Conservation (phyloP, 2,329 filamentous ascomycete genomes). For the Pseudohalonectria lignicola region DNA sequence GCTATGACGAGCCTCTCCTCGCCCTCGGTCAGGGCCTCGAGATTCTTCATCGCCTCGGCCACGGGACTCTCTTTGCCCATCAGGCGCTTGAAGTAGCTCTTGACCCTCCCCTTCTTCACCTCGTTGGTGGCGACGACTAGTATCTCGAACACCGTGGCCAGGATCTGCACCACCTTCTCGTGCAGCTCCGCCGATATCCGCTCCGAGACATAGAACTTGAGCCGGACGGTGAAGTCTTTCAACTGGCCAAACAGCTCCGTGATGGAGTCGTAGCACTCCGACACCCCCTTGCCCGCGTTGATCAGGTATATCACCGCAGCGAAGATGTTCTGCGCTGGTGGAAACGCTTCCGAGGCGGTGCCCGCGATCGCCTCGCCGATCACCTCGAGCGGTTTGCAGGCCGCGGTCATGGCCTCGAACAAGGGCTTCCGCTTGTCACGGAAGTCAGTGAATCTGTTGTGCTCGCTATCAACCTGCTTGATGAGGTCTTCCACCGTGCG, state of each 20-base stretch:
- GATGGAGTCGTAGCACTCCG: slow-evolving; percentile 2
- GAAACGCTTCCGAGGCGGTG: not conserved
- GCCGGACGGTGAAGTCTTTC: slow-evolving; percentile 1
- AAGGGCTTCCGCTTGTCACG: slow-evolving; percentile 1
- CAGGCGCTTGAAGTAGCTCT: slow-evolving; percentile 1
- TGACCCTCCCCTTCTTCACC: not conserved
- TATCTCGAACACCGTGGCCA: slow-evolving; percentile 2
- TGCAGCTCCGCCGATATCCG: slow-evolving; percentile 1
- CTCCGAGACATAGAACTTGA: slow-evolving; percentile 3
- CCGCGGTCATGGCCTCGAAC: slow-evolving; percentile 1
- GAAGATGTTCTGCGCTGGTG: slow-evolving; percentile 2
- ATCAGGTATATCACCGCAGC: slow-evolving; percentile 2
- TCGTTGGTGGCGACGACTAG: slow-evolving; percentile 1
- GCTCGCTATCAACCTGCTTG: not conserved
- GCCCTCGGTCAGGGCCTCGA: not conserved
- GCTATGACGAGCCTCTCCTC: slow-evolving; percentile 1
- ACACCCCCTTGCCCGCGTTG: slow-evolving; percentile 1
- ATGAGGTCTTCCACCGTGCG: slow-evolving; percentile 1
- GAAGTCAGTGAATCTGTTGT: not conserved
- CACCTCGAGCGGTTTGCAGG: slow-evolving; percentile 1
- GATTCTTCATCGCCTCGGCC: not conserved
- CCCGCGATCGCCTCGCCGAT: slow-evolving; percentile 1
- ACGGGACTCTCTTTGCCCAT: not conserved
- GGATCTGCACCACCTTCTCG: slow-evolving; percentile 1
- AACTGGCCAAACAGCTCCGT: slow-evolving; percentile 1